Evolutionary conservation across 495 filamentous ascomycete species (phyloP), one percentile per base, ranked within the genome.

Genomic region (Tuber brumale): DNA sequence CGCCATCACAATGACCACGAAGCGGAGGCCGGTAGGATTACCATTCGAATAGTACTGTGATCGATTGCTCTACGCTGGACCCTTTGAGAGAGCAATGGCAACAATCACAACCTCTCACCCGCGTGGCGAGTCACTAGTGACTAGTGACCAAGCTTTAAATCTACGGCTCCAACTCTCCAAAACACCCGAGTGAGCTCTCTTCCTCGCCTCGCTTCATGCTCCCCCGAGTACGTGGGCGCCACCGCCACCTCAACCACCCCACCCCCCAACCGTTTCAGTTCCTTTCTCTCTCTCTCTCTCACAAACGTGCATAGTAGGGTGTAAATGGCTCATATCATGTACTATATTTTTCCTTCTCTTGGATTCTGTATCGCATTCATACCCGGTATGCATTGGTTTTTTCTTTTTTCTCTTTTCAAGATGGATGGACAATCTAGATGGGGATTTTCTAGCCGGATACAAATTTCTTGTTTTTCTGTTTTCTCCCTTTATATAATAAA

Each of bases 261-360:
- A 9, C 57, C 3, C 0, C 51, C 51, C 57, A 16, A 14, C 10
- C n/a, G 3, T 66, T 27, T 27, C 51, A 57, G 27, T 57, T 27
- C 51, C 18, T 31, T 23, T 16, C 16, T 16, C 31, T 61, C 16
- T 31, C 14, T 16, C 27, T 31, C 57, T 61, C 51, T n/a, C n/a
- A n/a, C n/a, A 31, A 31, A 61, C n/a, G 31, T 27, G 51, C 51
- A 61, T 61, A 61, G n/a, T n/a, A 31, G 57, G 57, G 57, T 66
- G 57, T 66, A 66, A 66, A 66, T 66, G 57, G 57, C 57, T 66
- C 57, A 66, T 66, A 66, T 66, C 57, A 66, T 66, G 57, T 66
- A 66, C 57, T 31, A 66, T 66, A 66, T 57, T 57, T 66, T 66
- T 4, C 31, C 12, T 14, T 14, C 57, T 18, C 57, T 10, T 8